Percentiles rank a stretch among this genome's conserved stretches.
Conservation (phyloP, 257 asterid species). For the Nyctanthes arbortristis region DNA sequence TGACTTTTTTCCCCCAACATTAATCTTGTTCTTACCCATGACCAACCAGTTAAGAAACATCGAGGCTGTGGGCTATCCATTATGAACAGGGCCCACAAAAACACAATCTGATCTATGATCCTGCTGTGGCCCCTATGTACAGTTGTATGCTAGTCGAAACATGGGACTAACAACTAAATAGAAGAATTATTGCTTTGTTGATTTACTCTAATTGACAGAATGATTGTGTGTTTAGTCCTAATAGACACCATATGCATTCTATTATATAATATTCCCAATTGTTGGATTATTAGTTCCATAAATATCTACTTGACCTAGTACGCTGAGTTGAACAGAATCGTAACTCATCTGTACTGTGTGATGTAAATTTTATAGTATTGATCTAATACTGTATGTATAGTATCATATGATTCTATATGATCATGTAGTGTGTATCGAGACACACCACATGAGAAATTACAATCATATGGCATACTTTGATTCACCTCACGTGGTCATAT, state of each 20-base stretch:
- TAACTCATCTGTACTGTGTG: no score
- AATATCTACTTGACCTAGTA: no score
- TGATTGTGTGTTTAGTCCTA: conserved; percentile 20
- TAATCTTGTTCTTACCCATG: no score
- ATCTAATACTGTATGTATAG: no score
- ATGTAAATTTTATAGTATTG: no score
- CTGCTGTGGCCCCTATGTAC: neutral
- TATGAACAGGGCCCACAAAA: neutral
- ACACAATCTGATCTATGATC: conserved; percentile 1
- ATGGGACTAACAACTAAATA: conserved; percentile 25
- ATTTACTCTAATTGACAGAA: conserved; percentile 36
- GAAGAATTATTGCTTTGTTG: conserved; percentile 54
- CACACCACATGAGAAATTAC: no score
- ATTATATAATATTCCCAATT: conserved; percentile 25
- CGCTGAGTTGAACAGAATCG: no score
- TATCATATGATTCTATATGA: no score
- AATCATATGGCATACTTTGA: no score
- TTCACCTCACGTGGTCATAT: no score
- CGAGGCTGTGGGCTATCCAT: neutral
- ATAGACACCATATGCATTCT: conserved; percentile 20
- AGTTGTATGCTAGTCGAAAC: conserved; percentile 22
- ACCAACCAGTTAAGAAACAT: conserved; percentile 9
- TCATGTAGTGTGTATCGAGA: no score
- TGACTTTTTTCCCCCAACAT: no score
- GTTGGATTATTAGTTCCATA: conserved; percentile 17